These are phyloP conservation scores for Crassisporium funariophilum DNA, from an alignment of 768 basidiomycete genomes.

Conservation along the genomic window DNA sequence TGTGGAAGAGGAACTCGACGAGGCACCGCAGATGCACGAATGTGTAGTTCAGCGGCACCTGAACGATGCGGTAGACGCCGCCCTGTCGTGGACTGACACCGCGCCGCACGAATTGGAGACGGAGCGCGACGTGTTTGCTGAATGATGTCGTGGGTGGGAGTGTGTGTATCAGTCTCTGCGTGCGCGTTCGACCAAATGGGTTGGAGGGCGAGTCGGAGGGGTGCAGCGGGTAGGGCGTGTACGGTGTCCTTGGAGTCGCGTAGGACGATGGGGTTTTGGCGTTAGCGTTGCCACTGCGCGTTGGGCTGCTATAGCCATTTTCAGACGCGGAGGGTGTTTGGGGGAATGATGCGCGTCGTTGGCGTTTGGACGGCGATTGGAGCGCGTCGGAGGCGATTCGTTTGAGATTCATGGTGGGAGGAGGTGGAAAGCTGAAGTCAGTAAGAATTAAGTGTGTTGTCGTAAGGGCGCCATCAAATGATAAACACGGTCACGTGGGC, in stretches of 20 bases:
- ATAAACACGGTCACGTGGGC: too few relatives aligned
- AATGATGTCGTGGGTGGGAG: constrained; percentile 51
- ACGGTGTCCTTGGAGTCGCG: constrained; percentile 24
- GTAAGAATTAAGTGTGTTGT: too few relatives aligned
- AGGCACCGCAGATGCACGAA: constrained; percentile 66
- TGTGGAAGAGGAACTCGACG: constrained; percentile 60
- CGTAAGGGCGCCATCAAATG: too few relatives aligned
- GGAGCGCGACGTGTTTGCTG: constrained; percentile 61
- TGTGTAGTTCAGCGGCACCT: constrained; percentile 71
- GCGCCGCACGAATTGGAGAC: constrained; percentile 57
- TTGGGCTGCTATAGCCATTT: constrained; percentile 4
- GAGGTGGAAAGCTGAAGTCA: too few relatives aligned
- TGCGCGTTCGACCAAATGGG: constrained; percentile 62
- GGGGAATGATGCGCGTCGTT: background rate
- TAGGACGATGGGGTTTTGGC: too few relatives aligned
- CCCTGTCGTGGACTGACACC: constrained; percentile 35
- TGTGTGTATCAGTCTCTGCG: constrained; percentile 37
- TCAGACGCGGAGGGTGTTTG: constrained; percentile 5
- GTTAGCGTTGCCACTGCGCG: too few relatives aligned
- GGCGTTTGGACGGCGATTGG: background rate
- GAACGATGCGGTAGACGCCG: constrained; percentile 63
- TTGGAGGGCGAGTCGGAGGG: constrained; percentile 74
- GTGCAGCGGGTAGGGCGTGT: constrained; percentile 45
- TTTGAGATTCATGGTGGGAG: background rate
- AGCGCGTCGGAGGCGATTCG: background rate